phyloP scores from a whole-genome alignment of 495 filamentous ascomycete species.

The Hypoxylon lenormandii region DNA sequence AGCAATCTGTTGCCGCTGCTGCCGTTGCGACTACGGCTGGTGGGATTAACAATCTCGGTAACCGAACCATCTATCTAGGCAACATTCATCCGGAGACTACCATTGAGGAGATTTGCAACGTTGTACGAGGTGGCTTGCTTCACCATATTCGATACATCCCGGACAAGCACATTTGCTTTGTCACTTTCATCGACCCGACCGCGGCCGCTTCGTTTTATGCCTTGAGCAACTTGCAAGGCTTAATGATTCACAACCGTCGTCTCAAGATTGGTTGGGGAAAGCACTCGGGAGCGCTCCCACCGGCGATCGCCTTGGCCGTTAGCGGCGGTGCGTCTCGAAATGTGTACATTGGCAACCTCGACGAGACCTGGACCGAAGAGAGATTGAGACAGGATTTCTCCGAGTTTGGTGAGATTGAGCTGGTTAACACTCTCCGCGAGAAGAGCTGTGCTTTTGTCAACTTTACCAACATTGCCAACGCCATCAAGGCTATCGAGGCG shows the following conservation, averaged over 20 bases:
- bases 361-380: slow-evolving; percentile 96
- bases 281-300: slow-evolving; percentile 95
- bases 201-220: slow-evolving; percentile 98
- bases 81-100: slow-evolving; percentile 99
- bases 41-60: slow-evolving; percentile 95
- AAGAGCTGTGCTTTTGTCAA: slow-evolving; percentile 99
- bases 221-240: slow-evolving; percentile 91
- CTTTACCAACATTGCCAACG: slow-evolving; percentile 99
- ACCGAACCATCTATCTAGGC: slow-evolving; percentile 96
- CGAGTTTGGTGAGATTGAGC: slow-evolving; percentile 96
- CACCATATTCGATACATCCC: slow-evolving; percentile 99
- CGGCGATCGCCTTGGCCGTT: slow-evolving; percentile 94
- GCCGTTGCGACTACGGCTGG: slow-evolving; percentile 96
- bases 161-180: slow-evolving; percentile 99
- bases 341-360: slow-evolving; percentile 96
- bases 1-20: slow-evolving; percentile 96
- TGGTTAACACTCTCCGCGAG: slow-evolving; percentile 95
- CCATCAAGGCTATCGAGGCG: slow-evolving; percentile 98
- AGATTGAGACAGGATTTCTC: slow-evolving; percentile 95
- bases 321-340: slow-evolving; percentile 96
- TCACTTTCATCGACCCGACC: slow-evolving; percentile 98
- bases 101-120: slow-evolving; percentile 98
- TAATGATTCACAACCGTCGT: slow-evolving; percentile 99
- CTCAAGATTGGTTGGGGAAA: slow-evolving; percentile 99
- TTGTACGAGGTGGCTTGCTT: slow-evolving; percentile 89